Percentiles rank a stretch among this genome's conserved stretches.
Evolutionary conservation across 2,329 filamentous ascomycete genomes (phyloP).

Genomic region (Moelleriella libera): DNA sequence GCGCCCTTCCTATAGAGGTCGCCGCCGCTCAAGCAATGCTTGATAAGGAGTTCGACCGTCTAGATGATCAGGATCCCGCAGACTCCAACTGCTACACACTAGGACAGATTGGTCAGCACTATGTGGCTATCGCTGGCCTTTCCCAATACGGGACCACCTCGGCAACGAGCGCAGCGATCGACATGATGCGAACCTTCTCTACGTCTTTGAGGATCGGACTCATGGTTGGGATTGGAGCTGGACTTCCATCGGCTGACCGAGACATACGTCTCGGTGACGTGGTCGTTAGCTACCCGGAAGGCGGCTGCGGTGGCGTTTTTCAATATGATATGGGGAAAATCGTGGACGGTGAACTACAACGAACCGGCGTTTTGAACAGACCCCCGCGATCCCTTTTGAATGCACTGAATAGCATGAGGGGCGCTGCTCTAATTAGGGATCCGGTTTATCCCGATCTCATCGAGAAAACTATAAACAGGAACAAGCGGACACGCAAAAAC

Average conservation of each 20-base stretch:
- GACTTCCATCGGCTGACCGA: background rate
- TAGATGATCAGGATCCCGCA: background rate
- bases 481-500: background rate
- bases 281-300: background rate
- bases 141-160: background rate
- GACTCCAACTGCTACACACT: background rate
- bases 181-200: slow-evolving; percentile 1
- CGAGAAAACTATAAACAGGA: background rate
- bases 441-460: background rate
- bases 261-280: background rate
- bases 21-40: background rate
- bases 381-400: background rate
- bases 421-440: background rate
- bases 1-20: background rate
- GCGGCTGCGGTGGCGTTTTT: background rate
- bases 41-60: background rate
- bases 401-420: background rate
- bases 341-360: background rate
- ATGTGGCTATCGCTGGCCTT: background rate
- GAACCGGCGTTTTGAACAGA: background rate
- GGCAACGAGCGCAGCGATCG: background rate
- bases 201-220: background rate
- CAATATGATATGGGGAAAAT: slow-evolving; percentile 1
- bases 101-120: background rate
- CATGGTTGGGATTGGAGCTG: background rate